These are phyloP conservation scores for Chytriomyces hyalinus DNA, from an alignment of 192 early-diverging fungal genomes.

Conservation along the genomic window DNA sequence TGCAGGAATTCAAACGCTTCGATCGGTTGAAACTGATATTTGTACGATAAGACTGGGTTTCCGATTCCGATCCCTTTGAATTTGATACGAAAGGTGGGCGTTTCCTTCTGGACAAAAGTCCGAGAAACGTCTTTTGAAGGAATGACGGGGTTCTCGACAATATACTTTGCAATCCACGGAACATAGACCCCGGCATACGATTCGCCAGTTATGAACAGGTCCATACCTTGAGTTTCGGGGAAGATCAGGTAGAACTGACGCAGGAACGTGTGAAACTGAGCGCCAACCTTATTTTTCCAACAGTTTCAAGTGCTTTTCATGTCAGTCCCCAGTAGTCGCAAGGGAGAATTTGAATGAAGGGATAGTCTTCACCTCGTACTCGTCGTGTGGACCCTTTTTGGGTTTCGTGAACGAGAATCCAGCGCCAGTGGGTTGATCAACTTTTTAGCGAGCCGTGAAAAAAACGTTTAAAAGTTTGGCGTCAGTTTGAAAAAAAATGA, in stretches of 20 bases:
- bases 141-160: not conserved
- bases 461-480: no score
- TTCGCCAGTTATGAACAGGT: conserved; percentile 62
- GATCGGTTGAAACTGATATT: conserved; percentile 37
- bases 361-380: not conserved
- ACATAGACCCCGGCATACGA: conserved; percentile 5
- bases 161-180: not conserved
- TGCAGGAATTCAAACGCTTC: conserved; percentile 41
- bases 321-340: no score
- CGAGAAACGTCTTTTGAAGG: not conserved
- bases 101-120: not conserved
- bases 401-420: conserved; percentile 44
- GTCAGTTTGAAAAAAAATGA: no score
- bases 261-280: conserved; percentile 20
- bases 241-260: conserved; percentile 46
- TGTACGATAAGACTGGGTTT: conserved; percentile 51
- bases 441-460: not conserved
- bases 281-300: not conserved
- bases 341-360: not conserved
- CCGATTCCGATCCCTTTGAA: conserved; percentile 57
- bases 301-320: not conserved
- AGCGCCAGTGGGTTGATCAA: conserved; percentile 77
- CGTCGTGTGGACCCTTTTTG: not conserved
- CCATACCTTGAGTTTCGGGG: conserved; percentile 56
- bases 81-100: conserved; percentile 24